A percentile compares a stretch with the other conserved stretches of the same genome.
These are phyloP conservation scores for Yamadazyma olivae DNA, from an alignment of 805 yeast species.

Conservation along the genomic window DNA sequence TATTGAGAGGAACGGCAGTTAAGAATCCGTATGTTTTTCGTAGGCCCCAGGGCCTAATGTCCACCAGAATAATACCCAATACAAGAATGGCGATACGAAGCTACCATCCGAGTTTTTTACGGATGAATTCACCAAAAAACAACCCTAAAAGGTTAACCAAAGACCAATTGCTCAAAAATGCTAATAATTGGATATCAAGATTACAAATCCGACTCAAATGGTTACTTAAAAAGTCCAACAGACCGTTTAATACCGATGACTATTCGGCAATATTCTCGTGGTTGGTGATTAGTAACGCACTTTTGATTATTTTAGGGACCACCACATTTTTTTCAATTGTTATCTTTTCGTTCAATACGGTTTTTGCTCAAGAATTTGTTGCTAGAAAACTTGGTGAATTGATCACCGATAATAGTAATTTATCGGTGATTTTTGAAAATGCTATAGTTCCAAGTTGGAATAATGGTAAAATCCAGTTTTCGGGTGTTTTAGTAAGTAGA, in stretches of 20 bases:
- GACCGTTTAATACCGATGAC: conserved; percentile 93
- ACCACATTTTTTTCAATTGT: conserved; percentile 87
- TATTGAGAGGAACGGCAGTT: too few species aligned
- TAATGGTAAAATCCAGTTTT: conserved; percentile 78
- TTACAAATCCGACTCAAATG: conserved; percentile 53
- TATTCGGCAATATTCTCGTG: conserved; percentile 87
- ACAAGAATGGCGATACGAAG: conserved; percentile 3
- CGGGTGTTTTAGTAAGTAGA: conserved; percentile 80
- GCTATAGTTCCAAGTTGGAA: conserved; percentile 96
- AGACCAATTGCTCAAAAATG: conserved; percentile 11
- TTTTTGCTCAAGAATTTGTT: conserved; percentile 83
- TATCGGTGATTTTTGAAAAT: conserved; percentile 83
- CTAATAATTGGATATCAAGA: conserved; percentile 17
- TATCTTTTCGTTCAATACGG: conserved; percentile 73
- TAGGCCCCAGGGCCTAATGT: too few species aligned
- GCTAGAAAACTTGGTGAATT: conserved; percentile 80
- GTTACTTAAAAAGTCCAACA: conserved; percentile 67
- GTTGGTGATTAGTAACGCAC: conserved; percentile 83
- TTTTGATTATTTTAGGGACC: conserved; percentile 79
- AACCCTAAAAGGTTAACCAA: conserved; percentile 4
- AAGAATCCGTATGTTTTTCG: too few species aligned
- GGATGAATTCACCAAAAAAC: not conserved
- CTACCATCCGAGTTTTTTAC: conserved; percentile 2
- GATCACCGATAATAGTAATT: conserved; percentile 76
- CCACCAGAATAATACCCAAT: too few species aligned